Percentiles rank a stretch among this genome's conserved stretches.
Evolutionary conservation across 768 basidiomycete genomes (phyloP).

Genomic region (Boletus tylopilopsis): DNA sequence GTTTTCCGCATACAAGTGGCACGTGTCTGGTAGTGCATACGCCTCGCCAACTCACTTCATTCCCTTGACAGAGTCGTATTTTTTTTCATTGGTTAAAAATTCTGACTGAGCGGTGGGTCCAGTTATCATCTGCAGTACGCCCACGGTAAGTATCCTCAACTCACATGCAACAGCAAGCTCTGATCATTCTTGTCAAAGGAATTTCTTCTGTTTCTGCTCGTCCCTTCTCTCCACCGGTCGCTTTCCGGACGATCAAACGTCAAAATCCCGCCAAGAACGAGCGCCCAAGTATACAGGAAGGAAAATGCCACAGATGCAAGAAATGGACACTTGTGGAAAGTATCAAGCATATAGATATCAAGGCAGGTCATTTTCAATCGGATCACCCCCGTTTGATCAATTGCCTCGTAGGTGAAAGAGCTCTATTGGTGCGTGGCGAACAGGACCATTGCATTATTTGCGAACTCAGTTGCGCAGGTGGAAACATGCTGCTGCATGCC

Average conservation of each 20-base stretch:
- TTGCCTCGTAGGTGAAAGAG: conserved; percentile 53
- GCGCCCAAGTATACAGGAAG: conserved; percentile 56
- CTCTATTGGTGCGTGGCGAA: conserved; percentile 63
- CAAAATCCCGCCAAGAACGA: conserved; percentile 54
- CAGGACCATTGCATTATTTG: background rate
- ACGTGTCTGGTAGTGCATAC: conserved; percentile 20
- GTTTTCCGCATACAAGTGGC: conserved; percentile 82
- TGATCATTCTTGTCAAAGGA: conserved; percentile 39
- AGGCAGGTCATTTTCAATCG: conserved; percentile 38
- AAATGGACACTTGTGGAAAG: conserved; percentile 74
- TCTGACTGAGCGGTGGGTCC: conserved; percentile 3
- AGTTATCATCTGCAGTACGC: conserved; percentile 84
- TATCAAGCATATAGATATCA: conserved; percentile 67
- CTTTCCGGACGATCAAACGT: conserved; percentile 50
- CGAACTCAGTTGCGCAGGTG: conserved; percentile 44
- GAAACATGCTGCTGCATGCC: conserved; percentile 82
- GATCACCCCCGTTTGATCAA: background rate
- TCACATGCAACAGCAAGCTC: background rate
- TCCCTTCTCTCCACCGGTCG: conserved; percentile 75
- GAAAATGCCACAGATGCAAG: conserved; percentile 73
- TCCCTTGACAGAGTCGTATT: conserved; percentile 16
- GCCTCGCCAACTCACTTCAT: conserved; percentile 2
- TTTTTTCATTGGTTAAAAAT: background rate
- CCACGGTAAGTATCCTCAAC: conserved; percentile 48
- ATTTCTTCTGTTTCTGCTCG: conserved; percentile 63